A percentile compares a stretch with the other conserved stretches of the same genome.
These are phyloP conservation scores for Sarcomyxa edulis DNA, from an alignment of 768 basidiomycete genomes.

Conservation along the genomic window DNA sequence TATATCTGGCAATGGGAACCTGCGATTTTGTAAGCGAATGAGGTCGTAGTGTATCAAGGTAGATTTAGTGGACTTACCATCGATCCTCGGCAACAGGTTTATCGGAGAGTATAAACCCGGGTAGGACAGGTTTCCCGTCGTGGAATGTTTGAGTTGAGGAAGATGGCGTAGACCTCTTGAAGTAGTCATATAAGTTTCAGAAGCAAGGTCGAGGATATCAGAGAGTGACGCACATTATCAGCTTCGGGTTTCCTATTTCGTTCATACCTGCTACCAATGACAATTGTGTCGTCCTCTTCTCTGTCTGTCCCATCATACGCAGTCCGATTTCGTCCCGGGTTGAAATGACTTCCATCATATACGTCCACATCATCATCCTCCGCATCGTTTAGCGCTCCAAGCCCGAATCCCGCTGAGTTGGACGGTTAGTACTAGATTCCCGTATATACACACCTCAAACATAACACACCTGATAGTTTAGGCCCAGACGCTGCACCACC, in stretches of 20 bases:
- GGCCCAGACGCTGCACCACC: slow-evolving; percentile 36
- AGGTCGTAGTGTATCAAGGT: neutral
- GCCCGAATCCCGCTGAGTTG: slow-evolving; percentile 72
- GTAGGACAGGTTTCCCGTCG: slow-evolving; percentile 68
- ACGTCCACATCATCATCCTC: slow-evolving; percentile 90
- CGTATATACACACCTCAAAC: slow-evolving; percentile 1
- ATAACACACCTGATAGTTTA: slow-evolving; percentile 44
- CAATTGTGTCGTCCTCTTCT: slow-evolving; percentile 57
- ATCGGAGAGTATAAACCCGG: slow-evolving; percentile 70
- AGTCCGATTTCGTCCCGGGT: slow-evolving; percentile 37
- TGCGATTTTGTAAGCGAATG: slow-evolving; percentile 19
- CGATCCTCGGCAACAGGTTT: slow-evolving; percentile 64
- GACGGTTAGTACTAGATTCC: neutral
- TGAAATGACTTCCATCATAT: slow-evolving; percentile 47
- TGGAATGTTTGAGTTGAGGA: slow-evolving; percentile 43
- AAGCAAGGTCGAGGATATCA: neutral
- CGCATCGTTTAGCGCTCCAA: slow-evolving; percentile 88
- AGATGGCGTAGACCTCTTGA: slow-evolving; percentile 27
- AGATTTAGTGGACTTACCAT: slow-evolving; percentile 41
- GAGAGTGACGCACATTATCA: slow-evolving; percentile 21
- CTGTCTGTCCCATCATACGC: slow-evolving; percentile 64
- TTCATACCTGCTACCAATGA: slow-evolving; percentile 29
- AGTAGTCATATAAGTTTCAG: slow-evolving; percentile 15
- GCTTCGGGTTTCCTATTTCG: slow-evolving; percentile 14
- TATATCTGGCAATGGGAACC: slow-evolving; percentile 82